Evolutionary conservation across 495 filamentous ascomycete genomes (phyloP).

Genomic region (Aeminium ludgeri): DNA sequence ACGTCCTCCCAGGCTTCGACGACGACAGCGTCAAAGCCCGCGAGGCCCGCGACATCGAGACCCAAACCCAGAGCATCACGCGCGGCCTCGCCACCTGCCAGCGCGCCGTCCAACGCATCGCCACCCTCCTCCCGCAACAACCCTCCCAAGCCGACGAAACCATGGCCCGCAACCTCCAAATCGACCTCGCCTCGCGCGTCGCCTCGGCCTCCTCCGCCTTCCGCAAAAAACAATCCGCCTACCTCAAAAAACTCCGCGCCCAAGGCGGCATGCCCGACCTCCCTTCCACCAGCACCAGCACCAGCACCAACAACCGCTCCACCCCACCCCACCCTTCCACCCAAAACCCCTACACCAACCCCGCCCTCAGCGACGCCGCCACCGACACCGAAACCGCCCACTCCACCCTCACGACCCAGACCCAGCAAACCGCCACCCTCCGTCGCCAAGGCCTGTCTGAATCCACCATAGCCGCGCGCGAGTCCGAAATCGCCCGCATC

Average conservation of each 20-base stretch:
- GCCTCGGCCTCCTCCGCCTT: constrained; percentile 88
- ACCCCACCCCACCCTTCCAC: constrained; percentile 34
- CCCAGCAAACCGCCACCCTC: constrained; percentile 48
- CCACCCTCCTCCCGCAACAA: constrained; percentile 65
- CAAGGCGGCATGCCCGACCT: constrained; percentile 53
- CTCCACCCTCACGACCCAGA: constrained; percentile 63
- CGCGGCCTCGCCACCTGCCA: constrained; percentile 79
- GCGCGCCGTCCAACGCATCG: constrained; percentile 68
- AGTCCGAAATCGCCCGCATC: constrained; percentile 95
- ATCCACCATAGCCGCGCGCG: constrained; percentile 71
- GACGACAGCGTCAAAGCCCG: constrained; percentile 71
- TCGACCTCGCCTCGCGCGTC: constrained; percentile 68
- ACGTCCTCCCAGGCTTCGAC: constrained; percentile 90
- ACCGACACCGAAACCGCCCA: constrained; percentile 85
- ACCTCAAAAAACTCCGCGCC: constrained; percentile 82
- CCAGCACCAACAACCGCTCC: constrained; percentile 40
- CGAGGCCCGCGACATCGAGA: constrained; percentile 81
- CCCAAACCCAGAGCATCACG: constrained; percentile 77
- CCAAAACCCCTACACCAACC: constrained; percentile 51
- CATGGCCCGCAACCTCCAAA: constrained; percentile 92
- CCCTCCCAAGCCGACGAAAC: constrained; percentile 67
- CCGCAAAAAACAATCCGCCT: constrained; percentile 90
- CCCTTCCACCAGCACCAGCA: too few relatives aligned
- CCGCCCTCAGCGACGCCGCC: constrained; percentile 74
- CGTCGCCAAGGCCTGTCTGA: constrained; percentile 62